Percentiles rank a stretch among this genome's conserved stretches.
These are phyloP conservation scores for Perkinsus chesapeaki DNA, from an alignment of 169 alveolate species.

Conservation along the genomic window DNA sequence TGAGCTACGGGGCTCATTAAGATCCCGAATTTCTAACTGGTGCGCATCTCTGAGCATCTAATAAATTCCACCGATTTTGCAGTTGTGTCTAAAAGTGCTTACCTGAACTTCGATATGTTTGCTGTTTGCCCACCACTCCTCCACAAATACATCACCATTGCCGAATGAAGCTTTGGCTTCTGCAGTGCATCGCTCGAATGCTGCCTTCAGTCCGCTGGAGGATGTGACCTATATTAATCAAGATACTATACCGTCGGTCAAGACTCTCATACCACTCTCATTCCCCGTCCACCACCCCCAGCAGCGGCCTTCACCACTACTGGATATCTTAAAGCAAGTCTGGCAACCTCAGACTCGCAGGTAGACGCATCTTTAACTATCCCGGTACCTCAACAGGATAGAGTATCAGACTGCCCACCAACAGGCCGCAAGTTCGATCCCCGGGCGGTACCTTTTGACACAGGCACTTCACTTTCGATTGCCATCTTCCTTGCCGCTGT, in stretches of 20 bases:
- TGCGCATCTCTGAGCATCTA: no score
- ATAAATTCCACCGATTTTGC: no score
- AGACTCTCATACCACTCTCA: slow-evolving; percentile 53
- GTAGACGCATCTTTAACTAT: neutral
- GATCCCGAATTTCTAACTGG: no score
- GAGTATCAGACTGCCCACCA: neutral
- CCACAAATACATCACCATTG: slow-evolving; percentile 59
- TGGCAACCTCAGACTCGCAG: neutral
- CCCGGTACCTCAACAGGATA: neutral
- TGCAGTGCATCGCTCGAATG: slow-evolving; percentile 54
- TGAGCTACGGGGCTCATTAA: no score
- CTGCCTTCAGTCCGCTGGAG: slow-evolving; percentile 38
- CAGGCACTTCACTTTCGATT: slow-evolving; percentile 61
- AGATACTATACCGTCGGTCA: neutral
- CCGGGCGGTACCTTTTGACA: slow-evolving; percentile 23
- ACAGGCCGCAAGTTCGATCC: neutral
- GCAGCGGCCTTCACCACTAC: slow-evolving; percentile 66
- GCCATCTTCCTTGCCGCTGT: slow-evolving; percentile 63
- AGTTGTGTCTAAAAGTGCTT: neutral
- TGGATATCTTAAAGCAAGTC: slow-evolving; percentile 54
- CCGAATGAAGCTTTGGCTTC: slow-evolving; percentile 61
- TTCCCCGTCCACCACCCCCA: slow-evolving; percentile 83
- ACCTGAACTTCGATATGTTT: slow-evolving; percentile 65
- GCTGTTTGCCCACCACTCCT: slow-evolving; percentile 52
- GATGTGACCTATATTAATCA: neutral